These are phyloP conservation scores for Trametes meyenii DNA, from an alignment of 768 basidiomycete species.

Conservation along the genomic window DNA sequence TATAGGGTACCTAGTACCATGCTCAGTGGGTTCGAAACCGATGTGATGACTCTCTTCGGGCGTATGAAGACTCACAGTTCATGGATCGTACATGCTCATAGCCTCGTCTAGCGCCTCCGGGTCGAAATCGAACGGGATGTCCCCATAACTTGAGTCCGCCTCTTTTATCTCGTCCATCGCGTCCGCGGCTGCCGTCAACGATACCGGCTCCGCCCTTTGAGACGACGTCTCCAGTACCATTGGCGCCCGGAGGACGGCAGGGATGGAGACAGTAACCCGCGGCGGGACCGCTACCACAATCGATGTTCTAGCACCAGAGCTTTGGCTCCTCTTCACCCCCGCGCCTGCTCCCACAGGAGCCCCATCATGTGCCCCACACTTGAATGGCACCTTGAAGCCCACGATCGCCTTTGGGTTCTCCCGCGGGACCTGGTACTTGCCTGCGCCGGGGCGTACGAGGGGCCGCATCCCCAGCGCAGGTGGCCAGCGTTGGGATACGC, in stretches of 20 bases:
- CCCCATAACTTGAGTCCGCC: conserved; percentile 27
- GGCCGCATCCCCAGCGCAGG: conserved; percentile 8
- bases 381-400: conserved; percentile 4
- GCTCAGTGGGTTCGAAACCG: too few species aligned
- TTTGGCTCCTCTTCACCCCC: too few species aligned
- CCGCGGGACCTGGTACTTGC: conserved; percentile 5
- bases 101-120: conserved; percentile 5
- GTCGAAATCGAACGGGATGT: conserved; percentile 21
- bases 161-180: conserved; percentile 10
- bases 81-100: conserved; percentile 7
- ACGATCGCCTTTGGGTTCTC: not conserved
- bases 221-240: conserved; percentile 9
- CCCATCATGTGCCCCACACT: not conserved
- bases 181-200: not conserved
- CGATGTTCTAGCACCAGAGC: too few species aligned
- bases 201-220: conserved; percentile 11
- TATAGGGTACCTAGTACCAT: too few species aligned
- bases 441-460: not conserved
- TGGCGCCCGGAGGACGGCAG: not conserved
- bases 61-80: not conserved
- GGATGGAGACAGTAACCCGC: too few species aligned
- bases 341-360: too few species aligned
- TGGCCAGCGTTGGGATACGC: conserved; percentile 2
- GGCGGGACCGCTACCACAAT: too few species aligned
- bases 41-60: too few species aligned